Evolutionary conservation across 2,329 filamentous ascomycete species (phyloP).

Genomic region (Myriosclerotinia curreyana): DNA sequence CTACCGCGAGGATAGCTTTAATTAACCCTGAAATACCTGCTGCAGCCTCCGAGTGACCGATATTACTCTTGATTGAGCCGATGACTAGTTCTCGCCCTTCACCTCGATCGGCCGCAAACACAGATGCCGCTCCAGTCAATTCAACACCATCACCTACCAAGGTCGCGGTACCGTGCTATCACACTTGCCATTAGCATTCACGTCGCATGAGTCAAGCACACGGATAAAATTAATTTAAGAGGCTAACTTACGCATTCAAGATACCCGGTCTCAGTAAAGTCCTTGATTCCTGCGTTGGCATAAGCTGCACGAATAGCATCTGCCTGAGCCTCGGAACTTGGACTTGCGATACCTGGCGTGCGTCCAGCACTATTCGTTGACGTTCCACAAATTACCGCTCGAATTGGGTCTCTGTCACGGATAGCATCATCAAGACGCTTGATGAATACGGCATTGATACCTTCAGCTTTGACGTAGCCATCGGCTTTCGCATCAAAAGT

Average conservation of each 20-base stretch:
- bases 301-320: constrained; percentile 16
- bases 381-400: constrained; percentile 16
- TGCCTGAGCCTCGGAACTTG: constrained; percentile 18
- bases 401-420: constrained; percentile 16
- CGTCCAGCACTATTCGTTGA: constrained; percentile 16
- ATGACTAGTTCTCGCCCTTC: not conserved
- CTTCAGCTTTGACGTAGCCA: constrained; percentile 19
- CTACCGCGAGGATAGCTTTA: constrained; percentile 43
- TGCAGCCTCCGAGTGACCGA: constrained; percentile 39
- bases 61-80: constrained; percentile 20
- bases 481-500: constrained; percentile 17
- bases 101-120: not conserved
- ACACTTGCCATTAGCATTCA: too few relatives aligned
- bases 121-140: constrained; percentile 6
- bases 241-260: too few relatives aligned
- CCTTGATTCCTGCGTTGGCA: constrained; percentile 12
- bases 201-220: too few relatives aligned
- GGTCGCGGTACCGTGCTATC: constrained; percentile 2
- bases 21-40: constrained; percentile 42
- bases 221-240: too few relatives aligned
- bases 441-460: constrained; percentile 1
- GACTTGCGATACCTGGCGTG: constrained; percentile 15
- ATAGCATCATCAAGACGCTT: constrained; percentile 16
- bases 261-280: constrained; percentile 2
- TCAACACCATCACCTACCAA: constrained; percentile 5